Evolutionary conservation across 495 filamentous ascomycete genomes (phyloP).

Genomic region (Amniculicola lignicola): DNA sequence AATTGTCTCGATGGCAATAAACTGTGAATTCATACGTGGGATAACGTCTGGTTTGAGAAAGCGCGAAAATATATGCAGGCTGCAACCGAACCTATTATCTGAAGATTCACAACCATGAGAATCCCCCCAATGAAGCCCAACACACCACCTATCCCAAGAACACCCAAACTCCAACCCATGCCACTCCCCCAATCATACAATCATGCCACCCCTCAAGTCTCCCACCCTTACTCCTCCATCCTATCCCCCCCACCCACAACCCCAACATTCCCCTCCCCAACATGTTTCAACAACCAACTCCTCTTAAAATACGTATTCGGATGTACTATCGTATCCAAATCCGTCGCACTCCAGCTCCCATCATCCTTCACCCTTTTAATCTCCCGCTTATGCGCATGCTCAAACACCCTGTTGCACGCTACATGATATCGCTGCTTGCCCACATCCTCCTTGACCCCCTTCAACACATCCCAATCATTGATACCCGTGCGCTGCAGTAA

Average conservation of each 20-base stretch:
- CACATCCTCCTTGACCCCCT: constrained; percentile 82
- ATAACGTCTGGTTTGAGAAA: no score
- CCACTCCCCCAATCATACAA: no score
- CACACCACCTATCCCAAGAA: no score
- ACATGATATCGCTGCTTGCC: constrained; percentile 87
- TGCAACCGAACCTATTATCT: no score
- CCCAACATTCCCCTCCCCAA: constrained; percentile 45
- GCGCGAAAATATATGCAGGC: no score
- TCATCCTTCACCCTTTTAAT: constrained; percentile 85
- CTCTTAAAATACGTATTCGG: constrained; percentile 98
- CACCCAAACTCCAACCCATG: no score
- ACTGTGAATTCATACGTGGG: no score
- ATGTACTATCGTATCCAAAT: constrained; percentile 93
- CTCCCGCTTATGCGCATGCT: constrained; percentile 78
- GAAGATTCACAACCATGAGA: no score
- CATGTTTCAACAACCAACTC: constrained; percentile 80
- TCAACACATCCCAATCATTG: constrained; percentile 69
- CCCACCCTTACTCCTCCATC: constrained; percentile 23
- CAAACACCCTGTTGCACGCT: constrained; percentile 96
- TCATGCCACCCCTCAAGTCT: no score
- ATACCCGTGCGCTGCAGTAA: constrained; percentile 74
- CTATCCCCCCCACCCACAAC: constrained; percentile 22
- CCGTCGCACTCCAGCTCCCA: constrained; percentile 68
- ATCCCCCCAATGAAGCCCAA: no score
- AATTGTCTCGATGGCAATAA: no score